Evolutionary conservation across 306 rosid genomes (phyloP).

Genomic region (Sophora flavescens): DNA sequence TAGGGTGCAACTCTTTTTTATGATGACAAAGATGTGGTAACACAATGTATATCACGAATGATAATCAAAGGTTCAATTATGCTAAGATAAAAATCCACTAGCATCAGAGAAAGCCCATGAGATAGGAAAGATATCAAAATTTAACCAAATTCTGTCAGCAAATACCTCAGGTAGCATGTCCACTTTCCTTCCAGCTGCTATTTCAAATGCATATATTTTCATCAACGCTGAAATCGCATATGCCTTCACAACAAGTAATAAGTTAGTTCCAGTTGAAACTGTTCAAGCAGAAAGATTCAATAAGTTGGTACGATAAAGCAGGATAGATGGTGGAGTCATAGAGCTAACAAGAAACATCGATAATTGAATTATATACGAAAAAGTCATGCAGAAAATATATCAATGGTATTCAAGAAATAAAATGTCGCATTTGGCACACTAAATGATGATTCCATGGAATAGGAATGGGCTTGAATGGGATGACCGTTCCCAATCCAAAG

Average conservation of each 20-base stretch:
- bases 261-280: conserved; percentile 38
- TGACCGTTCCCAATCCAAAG: background rate
- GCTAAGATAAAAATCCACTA: conserved; percentile 22
- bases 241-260: conserved; percentile 66
- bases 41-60: background rate
- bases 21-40: background rate
- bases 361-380: conserved; percentile 15
- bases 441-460: background rate
- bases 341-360: conserved; percentile 16
- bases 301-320: background rate
- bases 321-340: background rate
- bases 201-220: conserved; percentile 89
- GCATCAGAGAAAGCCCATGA: conserved; percentile 16
- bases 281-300: conserved; percentile 24
- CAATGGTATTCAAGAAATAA: background rate
- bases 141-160: conserved; percentile 24
- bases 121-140: conserved; percentile 26
- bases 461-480: background rate
- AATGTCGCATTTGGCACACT: background rate
- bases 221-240: conserved; percentile 88
- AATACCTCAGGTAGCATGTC: conserved; percentile 90
- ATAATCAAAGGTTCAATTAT: conserved; percentile 2
- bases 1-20: background rate
- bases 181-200: conserved; percentile 75
- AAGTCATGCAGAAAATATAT: conserved; percentile 4